Conservation (phyloP, 176 grass and related monocot genomes). For the maize (Zea mays) region DNA sequence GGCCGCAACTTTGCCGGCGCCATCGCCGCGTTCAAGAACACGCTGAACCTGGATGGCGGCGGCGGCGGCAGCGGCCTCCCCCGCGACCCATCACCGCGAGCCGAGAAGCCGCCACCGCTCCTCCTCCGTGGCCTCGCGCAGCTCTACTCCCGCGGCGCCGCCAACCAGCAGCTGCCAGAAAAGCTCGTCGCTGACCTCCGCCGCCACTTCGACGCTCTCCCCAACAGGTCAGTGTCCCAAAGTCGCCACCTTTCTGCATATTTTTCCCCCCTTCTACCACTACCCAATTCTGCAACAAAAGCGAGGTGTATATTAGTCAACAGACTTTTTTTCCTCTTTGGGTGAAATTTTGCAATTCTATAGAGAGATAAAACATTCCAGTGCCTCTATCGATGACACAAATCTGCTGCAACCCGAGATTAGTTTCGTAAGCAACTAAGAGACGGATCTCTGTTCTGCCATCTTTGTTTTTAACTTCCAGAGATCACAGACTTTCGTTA, state of each 20-base stretch:
- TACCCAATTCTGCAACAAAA: constrained; percentile 12
- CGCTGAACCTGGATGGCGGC: constrained; percentile 65
- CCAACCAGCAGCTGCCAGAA: constrained; percentile 73
- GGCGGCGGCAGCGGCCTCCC: constrained; percentile 47
- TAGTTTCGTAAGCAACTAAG: constrained; percentile 5
- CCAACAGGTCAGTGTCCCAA: constrained; percentile 63
- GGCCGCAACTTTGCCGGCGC: constrained; percentile 88
- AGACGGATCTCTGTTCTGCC: not conserved
- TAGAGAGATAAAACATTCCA: not conserved
- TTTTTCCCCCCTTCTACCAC: not conserved
- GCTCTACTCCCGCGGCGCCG: constrained; percentile 62
- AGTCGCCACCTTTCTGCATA: not conserved
- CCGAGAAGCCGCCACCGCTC: constrained; percentile 52
- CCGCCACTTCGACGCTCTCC: constrained; percentile 91
- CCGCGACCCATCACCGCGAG: constrained; percentile 59
- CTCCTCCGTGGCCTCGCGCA: constrained; percentile 68
- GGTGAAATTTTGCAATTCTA: not conserved
- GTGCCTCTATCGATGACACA: not conserved
- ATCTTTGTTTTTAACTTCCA: not conserved
- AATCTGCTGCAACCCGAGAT: constrained; percentile 8
- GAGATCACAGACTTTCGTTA: not conserved
- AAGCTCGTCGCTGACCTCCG: constrained; percentile 84
- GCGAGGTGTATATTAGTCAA: not conserved
- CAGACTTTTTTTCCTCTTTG: not conserved
- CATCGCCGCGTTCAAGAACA: constrained; percentile 89